Evolutionary conservation across 768 basidiomycete genomes (phyloP).

Genomic region (Phylloporus sp.): DNA sequence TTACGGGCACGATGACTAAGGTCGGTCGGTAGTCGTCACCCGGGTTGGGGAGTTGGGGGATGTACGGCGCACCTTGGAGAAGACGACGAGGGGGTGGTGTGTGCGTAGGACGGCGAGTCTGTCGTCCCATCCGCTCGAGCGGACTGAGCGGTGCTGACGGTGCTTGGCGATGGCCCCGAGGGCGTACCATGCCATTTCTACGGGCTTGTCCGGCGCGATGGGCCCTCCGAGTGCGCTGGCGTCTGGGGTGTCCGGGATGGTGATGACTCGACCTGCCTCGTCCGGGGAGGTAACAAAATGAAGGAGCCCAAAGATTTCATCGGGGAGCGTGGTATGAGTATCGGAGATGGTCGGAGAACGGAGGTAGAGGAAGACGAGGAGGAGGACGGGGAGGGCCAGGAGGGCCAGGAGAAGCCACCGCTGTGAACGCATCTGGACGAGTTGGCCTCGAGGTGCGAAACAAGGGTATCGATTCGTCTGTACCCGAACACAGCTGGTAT

Average conservation of each 20-base stretch:
- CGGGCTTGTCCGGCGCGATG: conserved; percentile 44
- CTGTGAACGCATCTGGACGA: conserved; percentile 10
- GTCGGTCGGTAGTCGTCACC: not conserved
- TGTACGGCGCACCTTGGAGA: conserved; percentile 63
- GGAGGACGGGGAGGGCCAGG: conserved; percentile 33
- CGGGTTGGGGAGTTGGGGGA: not conserved
- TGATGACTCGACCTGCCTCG: conserved; percentile 17
- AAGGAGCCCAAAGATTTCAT: conserved; percentile 71
- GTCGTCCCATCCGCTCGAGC: conserved; percentile 32
- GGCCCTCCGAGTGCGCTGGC: conserved; percentile 33
- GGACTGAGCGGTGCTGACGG: too few relatives aligned
- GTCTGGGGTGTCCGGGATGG: conserved; percentile 25
- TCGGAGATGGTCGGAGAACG: conserved; percentile 32
- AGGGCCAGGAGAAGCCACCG: conserved; percentile 43
- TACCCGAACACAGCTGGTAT: too few relatives aligned
- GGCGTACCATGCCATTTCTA: conserved; percentile 55
- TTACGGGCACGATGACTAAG: conserved; percentile 72
- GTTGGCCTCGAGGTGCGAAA: not conserved
- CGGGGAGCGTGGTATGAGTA: conserved; percentile 36
- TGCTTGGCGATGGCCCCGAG: conserved; percentile 30
- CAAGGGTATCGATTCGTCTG: too few relatives aligned
- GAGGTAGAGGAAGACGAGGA: conserved; percentile 38
- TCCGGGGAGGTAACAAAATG: conserved; percentile 52
- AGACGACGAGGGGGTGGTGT: conserved; percentile 65
- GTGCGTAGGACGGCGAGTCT: conserved; percentile 41